Evolutionary conservation across 1,139 yeast genomes (phyloP).

Genomic region (Debaryomyces robertsiae): DNA sequence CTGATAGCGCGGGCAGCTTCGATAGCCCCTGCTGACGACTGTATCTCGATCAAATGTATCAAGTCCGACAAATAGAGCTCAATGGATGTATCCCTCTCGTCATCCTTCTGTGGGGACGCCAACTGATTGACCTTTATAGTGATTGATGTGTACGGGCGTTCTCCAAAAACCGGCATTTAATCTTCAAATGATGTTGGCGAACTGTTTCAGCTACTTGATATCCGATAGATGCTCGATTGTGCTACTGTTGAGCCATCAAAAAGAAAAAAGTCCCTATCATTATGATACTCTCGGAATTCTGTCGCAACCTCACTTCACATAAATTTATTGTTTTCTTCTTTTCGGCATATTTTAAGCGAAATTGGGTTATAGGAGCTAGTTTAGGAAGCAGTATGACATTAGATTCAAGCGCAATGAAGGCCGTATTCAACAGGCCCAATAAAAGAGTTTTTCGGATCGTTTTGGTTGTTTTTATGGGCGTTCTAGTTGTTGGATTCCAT

Average conservation of each 20-base stretch:
- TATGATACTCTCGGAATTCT: no score
- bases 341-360: no score
- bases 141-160: constrained; percentile 43
- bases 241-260: no score
- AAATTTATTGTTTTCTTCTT: no score
- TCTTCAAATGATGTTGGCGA: no score
- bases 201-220: no score
- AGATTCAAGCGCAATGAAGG: constrained; percentile 2
- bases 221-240: no score
- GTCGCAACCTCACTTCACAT: no score
- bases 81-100: constrained; percentile 33
- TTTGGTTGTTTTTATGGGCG: background rate
- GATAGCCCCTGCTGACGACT: constrained; percentile 49
- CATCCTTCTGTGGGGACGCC: constrained; percentile 34
- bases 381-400: background rate
- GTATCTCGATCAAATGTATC: constrained; percentile 42
- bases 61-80: constrained; percentile 44
- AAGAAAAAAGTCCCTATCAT: no score
- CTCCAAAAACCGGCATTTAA: constrained; percentile 47
- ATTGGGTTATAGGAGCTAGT: no score
- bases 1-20: constrained; percentile 93
- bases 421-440: constrained; percentile 3
- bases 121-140: constrained; percentile 50
- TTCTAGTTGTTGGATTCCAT: background rate
- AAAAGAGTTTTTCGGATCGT: constrained; percentile 3